phyloP scores from a whole-genome alignment of 805 yeast species.

The Saccharomycopsis sp. region DNA sequence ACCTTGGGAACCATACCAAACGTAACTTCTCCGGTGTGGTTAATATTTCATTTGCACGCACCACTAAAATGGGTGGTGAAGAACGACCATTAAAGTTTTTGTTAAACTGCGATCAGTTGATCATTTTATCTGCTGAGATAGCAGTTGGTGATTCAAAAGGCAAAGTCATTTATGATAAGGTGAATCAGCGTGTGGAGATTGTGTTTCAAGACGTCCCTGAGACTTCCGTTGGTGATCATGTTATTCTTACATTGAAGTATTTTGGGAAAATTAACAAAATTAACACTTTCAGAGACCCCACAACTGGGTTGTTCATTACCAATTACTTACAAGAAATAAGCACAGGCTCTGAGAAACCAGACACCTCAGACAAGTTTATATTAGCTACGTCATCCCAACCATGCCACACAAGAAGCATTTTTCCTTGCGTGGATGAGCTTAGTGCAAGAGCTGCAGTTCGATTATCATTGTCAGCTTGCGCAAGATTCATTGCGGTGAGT shows the following conservation, averaged over 20 bases:
- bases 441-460: constrained; percentile 42
- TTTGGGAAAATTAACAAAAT: constrained; percentile 44
- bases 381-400: constrained; percentile 73
- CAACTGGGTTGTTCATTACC: constrained; percentile 61
- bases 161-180: constrained; percentile 32
- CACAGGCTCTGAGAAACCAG: constrained; percentile 29
- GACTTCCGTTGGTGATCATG: constrained; percentile 20
- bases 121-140: constrained; percentile 21
- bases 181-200: constrained; percentile 30
- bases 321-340: constrained; percentile 38
- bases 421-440: constrained; percentile 66
- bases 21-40: constrained; percentile 40
- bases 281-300: constrained; percentile 44
- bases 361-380: constrained; percentile 41
- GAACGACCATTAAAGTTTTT: constrained; percentile 25
- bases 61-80: constrained; percentile 7
- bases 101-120: constrained; percentile 28
- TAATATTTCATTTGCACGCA: constrained; percentile 24
- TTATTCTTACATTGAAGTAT: constrained; percentile 29
- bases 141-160: constrained; percentile 24
- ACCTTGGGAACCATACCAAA: constrained; percentile 33
- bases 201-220: constrained; percentile 25
- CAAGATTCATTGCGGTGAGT: constrained; percentile 42
- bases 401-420: constrained; percentile 47
- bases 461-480: constrained; percentile 38